Evolutionary conservation across 805 yeast genomes (phyloP), one percentile per base, ranked within the genome.

Genomic region (Saccharomycopsis oosterbeekiorum): DNA sequence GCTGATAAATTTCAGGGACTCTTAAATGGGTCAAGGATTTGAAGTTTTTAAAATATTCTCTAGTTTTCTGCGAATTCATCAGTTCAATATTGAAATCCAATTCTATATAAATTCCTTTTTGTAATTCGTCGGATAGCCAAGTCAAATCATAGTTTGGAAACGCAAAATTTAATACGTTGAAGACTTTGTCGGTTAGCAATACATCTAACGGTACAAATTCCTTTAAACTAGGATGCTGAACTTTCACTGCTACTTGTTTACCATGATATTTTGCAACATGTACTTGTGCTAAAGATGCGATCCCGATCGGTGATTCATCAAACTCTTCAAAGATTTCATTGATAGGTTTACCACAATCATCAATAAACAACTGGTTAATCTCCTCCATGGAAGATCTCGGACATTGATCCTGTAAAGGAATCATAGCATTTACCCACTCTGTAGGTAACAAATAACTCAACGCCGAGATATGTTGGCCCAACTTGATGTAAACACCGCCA

Each of bases 351-450:
- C 91, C 91, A 65, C 88, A 75, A 70, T 94, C 99, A 1, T 71
- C 69, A 55, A 70, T 67, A 67, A 94, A 84, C 87, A 94, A 81
- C 15, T 76, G 75, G 51, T 78, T 75, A 21, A 94, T 83, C 50
- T 88, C 90, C 56, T 82, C 88, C 37, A 83, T 67, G 0, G 91
- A 80, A 0, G 96, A 86, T 66, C 79, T 76, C 0, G 99, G 98
- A 70, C 98, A 93, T 69, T 82, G 81, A 68, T 92, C 96, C 69
- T 93, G 98, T 59, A 94, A 75, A 1, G 97, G 96, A 40, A 86
- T 78, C 97, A 94, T 94, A 0, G 98, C 85, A 15, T 84, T 83
- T 0, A 98, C 93, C 99, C 99, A 94, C 73, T 94, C 97, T 4
- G 75, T 76, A 0, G 99, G 99, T 57, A 94, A 75, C 39, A 94